These are phyloP conservation scores for Wallacemonas sp. DNA, from an alignment of 208 protist genomes.

Conservation along the genomic window DNA sequence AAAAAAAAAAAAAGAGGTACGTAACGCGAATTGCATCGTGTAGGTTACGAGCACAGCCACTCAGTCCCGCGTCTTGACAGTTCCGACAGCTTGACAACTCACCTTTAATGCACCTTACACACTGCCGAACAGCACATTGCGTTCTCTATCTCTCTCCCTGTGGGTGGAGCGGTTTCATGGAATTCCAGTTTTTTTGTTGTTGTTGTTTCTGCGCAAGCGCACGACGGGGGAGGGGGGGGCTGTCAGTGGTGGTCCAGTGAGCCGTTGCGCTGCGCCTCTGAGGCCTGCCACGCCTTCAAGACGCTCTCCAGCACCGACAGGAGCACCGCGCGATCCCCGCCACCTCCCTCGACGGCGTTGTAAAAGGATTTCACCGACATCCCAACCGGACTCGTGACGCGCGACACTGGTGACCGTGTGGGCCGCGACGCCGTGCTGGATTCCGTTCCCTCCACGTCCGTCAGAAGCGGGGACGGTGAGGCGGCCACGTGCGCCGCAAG, in stretches of 20 bases:
- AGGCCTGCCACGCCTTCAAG: conserved; percentile 7
- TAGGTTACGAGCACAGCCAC: no score
- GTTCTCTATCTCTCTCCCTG: no score
- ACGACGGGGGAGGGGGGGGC: no score
- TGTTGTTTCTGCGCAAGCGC: not conserved
- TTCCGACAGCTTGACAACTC: no score
- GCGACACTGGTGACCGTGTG: not conserved
- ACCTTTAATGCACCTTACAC: no score
- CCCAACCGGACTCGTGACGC: not conserved
- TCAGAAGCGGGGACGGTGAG: not conserved
- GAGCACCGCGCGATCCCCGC: not conserved
- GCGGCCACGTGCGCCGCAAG: not conserved
- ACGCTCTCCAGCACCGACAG: not conserved
- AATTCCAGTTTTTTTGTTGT: not conserved
- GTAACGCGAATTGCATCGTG: not conserved
- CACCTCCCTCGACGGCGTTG: not conserved
- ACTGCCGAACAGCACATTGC: no score
- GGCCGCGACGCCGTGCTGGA: not conserved
- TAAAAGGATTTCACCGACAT: not conserved
- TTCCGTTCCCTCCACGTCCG: conserved; percentile 1
- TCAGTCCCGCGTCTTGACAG: no score
- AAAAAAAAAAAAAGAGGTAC: conserved; percentile 1
- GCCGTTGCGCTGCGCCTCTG: not conserved
- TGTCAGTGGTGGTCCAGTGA: no score
- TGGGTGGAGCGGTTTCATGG: no score